Percentiles rank a stretch among this genome's conserved stretches.
Evolutionary conservation across 148 eudicot genomes (phyloP).

Genomic region (Rhododendron kiyosumense): DNA sequence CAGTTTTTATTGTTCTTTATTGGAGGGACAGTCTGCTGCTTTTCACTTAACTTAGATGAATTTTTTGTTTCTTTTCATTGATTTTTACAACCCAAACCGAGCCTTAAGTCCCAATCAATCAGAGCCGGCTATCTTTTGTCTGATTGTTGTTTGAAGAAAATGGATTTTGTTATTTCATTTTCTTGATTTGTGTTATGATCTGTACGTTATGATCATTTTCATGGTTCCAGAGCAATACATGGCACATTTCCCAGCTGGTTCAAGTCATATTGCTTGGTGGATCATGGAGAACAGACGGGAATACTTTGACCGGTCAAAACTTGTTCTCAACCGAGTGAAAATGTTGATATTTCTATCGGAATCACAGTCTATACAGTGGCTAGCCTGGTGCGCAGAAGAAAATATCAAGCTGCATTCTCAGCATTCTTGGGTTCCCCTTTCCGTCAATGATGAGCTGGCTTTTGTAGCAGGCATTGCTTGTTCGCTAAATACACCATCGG

Average conservation of each 20-base stretch:
- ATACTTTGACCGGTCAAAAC: slow-evolving; percentile 89
- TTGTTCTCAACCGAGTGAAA: slow-evolving; percentile 73
- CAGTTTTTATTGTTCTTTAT: neutral
- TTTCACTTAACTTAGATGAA: neutral
- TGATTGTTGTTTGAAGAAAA: neutral
- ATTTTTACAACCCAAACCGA: neutral
- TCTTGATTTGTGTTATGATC: neutral
- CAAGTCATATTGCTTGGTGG: slow-evolving; percentile 95
- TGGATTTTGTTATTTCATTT: neutral
- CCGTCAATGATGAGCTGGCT: slow-evolving; percentile 93
- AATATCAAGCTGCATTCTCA: slow-evolving; percentile 55
- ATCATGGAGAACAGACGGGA: slow-evolving; percentile 98
- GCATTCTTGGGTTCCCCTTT: slow-evolving; percentile 72
- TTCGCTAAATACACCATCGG: slow-evolving; percentile 77
- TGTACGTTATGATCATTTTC: neutral
- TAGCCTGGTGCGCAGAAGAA: slow-evolving; percentile 84
- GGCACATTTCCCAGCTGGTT: slow-evolving; percentile 61
- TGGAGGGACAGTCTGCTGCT: neutral
- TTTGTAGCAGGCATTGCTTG: slow-evolving; percentile 89
- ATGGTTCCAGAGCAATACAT: slow-evolving; percentile 63
- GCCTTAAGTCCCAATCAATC: neutral
- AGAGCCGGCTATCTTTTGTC: neutral
- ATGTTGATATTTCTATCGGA: slow-evolving; percentile 86
- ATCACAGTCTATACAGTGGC: slow-evolving; percentile 88
- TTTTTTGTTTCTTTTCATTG: neutral